Evolutionary conservation across 495 filamentous ascomycete genomes (phyloP).

Genomic region (Neurospora sp.): DNA sequence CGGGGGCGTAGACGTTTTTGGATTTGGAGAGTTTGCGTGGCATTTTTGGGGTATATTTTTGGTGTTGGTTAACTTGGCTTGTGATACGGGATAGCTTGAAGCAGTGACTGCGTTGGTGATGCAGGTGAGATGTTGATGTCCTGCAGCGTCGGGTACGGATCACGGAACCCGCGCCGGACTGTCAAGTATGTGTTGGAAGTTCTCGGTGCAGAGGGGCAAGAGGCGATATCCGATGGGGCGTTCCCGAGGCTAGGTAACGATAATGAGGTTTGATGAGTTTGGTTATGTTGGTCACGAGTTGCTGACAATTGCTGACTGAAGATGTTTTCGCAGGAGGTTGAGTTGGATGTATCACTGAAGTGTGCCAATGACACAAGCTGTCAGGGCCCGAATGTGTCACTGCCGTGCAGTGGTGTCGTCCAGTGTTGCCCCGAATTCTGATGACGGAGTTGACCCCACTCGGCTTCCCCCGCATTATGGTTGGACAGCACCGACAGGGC

Average conservation of each 20-base stretch:
- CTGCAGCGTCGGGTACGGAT: background rate
- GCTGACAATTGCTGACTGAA: background rate
- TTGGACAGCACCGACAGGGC: background rate
- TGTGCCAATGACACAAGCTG: background rate
- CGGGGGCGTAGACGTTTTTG: background rate
- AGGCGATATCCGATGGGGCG: background rate
- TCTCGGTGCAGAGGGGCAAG: background rate
- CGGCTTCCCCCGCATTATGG: background rate
- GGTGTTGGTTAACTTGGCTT: background rate
- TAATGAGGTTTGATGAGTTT: background rate
- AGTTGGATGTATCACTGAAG: background rate
- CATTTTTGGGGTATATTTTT: background rate
- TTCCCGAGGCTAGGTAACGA: background rate
- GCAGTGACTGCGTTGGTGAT: background rate
- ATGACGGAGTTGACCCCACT: background rate
- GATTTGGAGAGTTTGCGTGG: conserved; percentile 5
- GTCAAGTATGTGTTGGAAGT: background rate
- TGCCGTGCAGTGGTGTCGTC: background rate
- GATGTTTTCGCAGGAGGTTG: background rate
- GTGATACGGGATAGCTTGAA: background rate
- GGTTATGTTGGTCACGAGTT: background rate
- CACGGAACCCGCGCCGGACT: background rate
- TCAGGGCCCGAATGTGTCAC: background rate
- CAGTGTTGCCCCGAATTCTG: background rate
- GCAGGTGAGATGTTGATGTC: background rate